Conservation (phyloP, 192 early-diverging fungal species). For the Coemansia sp. region DNA sequence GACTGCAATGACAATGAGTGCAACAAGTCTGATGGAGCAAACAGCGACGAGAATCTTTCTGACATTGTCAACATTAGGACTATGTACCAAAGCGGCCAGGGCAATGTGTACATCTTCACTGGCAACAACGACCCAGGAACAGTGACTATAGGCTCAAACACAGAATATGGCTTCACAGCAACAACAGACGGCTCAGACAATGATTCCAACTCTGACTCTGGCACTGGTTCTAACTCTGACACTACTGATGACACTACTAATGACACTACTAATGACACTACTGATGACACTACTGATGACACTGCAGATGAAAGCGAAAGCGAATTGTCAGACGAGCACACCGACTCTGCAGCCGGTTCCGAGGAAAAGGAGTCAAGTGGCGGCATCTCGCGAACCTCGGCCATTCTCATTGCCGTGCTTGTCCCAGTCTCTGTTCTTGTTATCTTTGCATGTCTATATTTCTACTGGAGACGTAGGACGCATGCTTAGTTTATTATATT, state of each 20-base stretch:
- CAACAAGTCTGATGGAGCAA: neutral
- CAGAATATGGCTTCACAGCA: neutral
- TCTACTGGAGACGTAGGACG: slow-evolving; percentile 25
- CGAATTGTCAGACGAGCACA: neutral
- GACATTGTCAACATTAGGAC: slow-evolving; percentile 1
- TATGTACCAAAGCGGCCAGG: neutral
- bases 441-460: slow-evolving; percentile 27
- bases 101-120: neutral
- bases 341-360: slow-evolving; percentile 7
- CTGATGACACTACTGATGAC: neutral
- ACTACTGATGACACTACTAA: neutral
- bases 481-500: neutral
- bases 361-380: slow-evolving; percentile 7
- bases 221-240: no score
- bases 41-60: neutral
- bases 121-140: neutral
- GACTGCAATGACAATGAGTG: neutral
- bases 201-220: neutral
- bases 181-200: no score
- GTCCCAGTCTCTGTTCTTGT: slow-evolving; percentile 26
- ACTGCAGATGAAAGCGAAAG: neutral
- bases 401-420: slow-evolving; percentile 28
- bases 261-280: neutral
- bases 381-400: slow-evolving; percentile 32
- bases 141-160: neutral